Evolutionary conservation across 345 rosid species (phyloP).

Genomic region (Firmiana major): DNA sequence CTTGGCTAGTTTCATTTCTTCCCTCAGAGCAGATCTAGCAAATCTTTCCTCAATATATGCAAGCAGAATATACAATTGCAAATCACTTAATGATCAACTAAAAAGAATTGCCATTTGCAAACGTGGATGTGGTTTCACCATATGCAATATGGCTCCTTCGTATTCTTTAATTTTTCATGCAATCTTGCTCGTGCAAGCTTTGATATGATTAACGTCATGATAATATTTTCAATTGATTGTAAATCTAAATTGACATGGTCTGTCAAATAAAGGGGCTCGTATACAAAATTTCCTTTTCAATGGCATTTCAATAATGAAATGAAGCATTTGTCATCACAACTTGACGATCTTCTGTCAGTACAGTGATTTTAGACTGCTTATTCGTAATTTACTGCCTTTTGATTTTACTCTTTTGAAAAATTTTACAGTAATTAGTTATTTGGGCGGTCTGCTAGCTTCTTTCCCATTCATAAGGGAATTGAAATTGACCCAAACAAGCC

Average conservation of each 20-base stretch:
- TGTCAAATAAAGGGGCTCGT: not conserved
- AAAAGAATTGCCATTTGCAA: not conserved
- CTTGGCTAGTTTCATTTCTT: not conserved
- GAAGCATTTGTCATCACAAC: not conserved
- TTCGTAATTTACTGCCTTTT: not conserved
- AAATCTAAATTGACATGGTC: not conserved
- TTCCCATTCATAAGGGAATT: not conserved
- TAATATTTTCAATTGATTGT: not conserved
- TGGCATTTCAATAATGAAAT: not conserved
- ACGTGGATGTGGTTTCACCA: not conserved
- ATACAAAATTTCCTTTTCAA: not conserved
- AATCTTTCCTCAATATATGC: not conserved
- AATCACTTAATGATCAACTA: not conserved
- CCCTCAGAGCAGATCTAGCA: not conserved
- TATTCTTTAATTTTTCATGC: not conserved
- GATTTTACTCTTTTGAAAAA: not conserved
- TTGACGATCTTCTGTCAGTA: not conserved
- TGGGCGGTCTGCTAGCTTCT: not conserved
- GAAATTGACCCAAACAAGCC: not conserved
- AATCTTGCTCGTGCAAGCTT: not conserved
- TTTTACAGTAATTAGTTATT: not conserved
- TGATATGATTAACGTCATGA: not conserved
- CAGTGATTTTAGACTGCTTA: not conserved
- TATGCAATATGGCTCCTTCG: not conserved
- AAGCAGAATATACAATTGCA: not conserved